Conservation (phyloP, 768 basidiomycete genomes). For the Leccinum disarticulatum region DNA sequence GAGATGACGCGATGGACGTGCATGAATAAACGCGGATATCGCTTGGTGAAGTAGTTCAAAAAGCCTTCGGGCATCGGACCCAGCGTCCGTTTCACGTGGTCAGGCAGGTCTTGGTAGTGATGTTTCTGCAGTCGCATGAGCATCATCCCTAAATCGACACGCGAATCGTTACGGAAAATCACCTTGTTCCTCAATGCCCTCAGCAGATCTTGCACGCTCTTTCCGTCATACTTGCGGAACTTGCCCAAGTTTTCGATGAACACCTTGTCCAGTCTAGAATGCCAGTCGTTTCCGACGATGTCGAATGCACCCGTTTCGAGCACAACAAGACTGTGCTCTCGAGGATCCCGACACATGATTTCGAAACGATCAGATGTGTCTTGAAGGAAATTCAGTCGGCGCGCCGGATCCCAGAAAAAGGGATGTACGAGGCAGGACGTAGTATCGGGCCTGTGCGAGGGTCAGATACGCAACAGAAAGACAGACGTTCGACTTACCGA, state of each 20-base stretch:
- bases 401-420: slow-evolving; percentile 92
- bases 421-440: slow-evolving; percentile 87
- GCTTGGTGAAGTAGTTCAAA: slow-evolving; percentile 86
- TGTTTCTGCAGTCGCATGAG: slow-evolving; percentile 67
- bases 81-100: slow-evolving; percentile 83
- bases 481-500: slow-evolving; percentile 53
- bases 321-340: slow-evolving; percentile 67
- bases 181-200: slow-evolving; percentile 96
- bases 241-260: slow-evolving; percentile 96
- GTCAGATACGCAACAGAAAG: slow-evolving; percentile 6
- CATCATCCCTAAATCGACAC: background rate
- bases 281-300: slow-evolving; percentile 93
- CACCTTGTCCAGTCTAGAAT: slow-evolving; percentile 76
- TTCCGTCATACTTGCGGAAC: slow-evolving; percentile 94
- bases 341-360: slow-evolving; percentile 93
- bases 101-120: slow-evolving; percentile 96
- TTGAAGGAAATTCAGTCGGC: slow-evolving; percentile 90
- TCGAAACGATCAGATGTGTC: slow-evolving; percentile 98
- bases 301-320: slow-evolving; percentile 69
- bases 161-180: slow-evolving; percentile 18
- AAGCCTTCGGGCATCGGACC: slow-evolving; percentile 93
- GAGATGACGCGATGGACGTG: slow-evolving; percentile 88
- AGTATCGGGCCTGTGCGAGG: slow-evolving; percentile 74
- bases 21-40: slow-evolving; percentile 89
- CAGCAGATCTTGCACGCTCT: slow-evolving; percentile 86